Conservation (phyloP, 768 basidiomycete species). For the Phylloporus sp. region DNA sequence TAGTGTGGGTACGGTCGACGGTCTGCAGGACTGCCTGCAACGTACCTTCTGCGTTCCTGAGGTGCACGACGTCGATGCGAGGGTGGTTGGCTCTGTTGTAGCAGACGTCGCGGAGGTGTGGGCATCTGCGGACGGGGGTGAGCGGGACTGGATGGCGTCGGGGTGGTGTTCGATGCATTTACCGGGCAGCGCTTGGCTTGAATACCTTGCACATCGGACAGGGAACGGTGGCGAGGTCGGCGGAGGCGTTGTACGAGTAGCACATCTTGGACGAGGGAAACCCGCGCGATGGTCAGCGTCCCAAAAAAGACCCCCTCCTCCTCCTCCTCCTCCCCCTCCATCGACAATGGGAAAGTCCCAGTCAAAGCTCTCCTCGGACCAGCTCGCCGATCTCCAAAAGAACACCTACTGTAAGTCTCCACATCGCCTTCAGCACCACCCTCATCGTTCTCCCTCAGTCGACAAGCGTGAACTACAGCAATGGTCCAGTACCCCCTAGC, state of each 20-base stretch:
- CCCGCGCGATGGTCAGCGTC: slow-evolving; percentile 20
- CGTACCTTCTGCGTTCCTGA: slow-evolving; percentile 85
- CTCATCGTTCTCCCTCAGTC: slow-evolving; percentile 44
- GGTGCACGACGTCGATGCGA: slow-evolving; percentile 68
- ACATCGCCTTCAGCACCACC: slow-evolving; percentile 7
- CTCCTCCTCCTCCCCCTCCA: slow-evolving; percentile 14
- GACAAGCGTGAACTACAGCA: slow-evolving; percentile 97
- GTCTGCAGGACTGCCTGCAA: too few species aligned
- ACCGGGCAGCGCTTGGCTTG: slow-evolving; percentile 56
- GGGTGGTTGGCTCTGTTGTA: slow-evolving; percentile 71
- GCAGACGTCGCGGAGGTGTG: slow-evolving; percentile 71
- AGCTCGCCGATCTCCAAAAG: slow-evolving; percentile 93
- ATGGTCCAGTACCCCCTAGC: slow-evolving; percentile 59
- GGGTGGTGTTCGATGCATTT: slow-evolving; percentile 15
- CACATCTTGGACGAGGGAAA: slow-evolving; percentile 49
- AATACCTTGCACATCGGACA: slow-evolving; percentile 88
- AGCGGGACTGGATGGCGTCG: slow-evolving; percentile 10
- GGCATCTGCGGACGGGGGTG: slow-evolving; percentile 50
- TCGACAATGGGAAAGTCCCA: slow-evolving; percentile 93
- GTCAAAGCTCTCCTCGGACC: slow-evolving; percentile 90
- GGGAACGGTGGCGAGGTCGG: slow-evolving; percentile 57
- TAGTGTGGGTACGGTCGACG: slow-evolving; percentile 15
- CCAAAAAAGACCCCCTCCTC: slow-evolving; percentile 28
- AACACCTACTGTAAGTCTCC: slow-evolving; percentile 94
- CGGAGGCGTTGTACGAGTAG: slow-evolving; percentile 60